phyloP scores from a whole-genome alignment of 495 filamentous ascomycete genomes.

The Podospora conica region DNA sequence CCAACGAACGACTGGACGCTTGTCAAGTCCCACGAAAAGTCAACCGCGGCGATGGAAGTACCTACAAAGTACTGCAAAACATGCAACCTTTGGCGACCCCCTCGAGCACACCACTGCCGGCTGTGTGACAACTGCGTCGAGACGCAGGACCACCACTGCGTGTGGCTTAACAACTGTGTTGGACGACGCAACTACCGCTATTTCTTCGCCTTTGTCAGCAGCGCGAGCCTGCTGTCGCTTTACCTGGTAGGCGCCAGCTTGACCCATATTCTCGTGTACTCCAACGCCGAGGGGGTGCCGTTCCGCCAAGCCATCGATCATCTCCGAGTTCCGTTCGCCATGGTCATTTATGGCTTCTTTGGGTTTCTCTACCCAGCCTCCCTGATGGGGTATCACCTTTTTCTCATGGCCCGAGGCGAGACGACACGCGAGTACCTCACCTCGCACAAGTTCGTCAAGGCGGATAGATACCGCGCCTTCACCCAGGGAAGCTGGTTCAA shows the following conservation, averaged over 20 bases:
- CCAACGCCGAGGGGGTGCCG: constrained; percentile 48
- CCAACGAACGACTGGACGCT: constrained; percentile 86
- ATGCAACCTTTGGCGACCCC: constrained; percentile 93
- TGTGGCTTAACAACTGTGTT: constrained; percentile 98
- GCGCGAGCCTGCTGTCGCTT: constrained; percentile 65
- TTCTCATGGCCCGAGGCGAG: constrained; percentile 82
- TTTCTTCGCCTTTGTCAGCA: constrained; percentile 84
- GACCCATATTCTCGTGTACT: constrained; percentile 73
- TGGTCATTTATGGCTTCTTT: constrained; percentile 77
- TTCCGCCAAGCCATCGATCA: constrained; percentile 61
- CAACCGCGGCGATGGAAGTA: constrained; percentile 84
- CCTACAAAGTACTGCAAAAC: constrained; percentile 97
- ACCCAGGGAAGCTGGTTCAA: constrained; percentile 67
- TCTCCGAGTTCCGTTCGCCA: constrained; percentile 76
- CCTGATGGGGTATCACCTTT: constrained; percentile 80
- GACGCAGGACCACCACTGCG: constrained; percentile 96
- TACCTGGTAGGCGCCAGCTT: constrained; percentile 71
- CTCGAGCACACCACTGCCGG: constrained; percentile 91
- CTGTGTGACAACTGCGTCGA: constrained; percentile 96
- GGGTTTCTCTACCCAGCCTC: constrained; percentile 76
- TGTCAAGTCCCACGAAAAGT: constrained; percentile 68
- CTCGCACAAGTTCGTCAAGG: constrained; percentile 86
- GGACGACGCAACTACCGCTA: constrained; percentile 97
- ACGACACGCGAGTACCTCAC: constrained; percentile 95
- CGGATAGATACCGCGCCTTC: constrained; percentile 87